Evolutionary conservation across 2,329 filamentous ascomycete species (phyloP), one percentile per base, ranked within the genome.

Genomic region (Paecilomyces sp.): DNA sequence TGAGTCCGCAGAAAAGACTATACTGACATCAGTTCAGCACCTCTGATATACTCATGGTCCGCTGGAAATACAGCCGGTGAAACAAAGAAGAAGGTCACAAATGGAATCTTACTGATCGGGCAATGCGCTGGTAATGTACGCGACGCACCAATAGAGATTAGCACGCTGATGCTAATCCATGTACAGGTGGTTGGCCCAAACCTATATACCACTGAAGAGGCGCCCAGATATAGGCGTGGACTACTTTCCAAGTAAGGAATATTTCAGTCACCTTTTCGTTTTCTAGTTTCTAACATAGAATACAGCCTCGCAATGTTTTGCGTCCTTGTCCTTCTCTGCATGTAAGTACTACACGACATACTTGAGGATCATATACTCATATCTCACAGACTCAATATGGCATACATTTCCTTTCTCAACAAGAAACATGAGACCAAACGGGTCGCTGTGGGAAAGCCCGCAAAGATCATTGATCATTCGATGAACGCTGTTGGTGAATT

Each of bases 11-110:
- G 59, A 57, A 12, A 7, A 53, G 54, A 58, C 50, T 41, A 41
- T n/a, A n/a, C 36, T 41, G 36, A 41, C 36, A 4, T 67, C 0
- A 60, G 68, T 8, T 76, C 33, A 81, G 80, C 85, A 2, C 85
- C 88, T 47, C 81, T 86, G 58, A 90, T 86, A 65, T 88, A 91
- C 67, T 88, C 85, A 63, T 90, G 87, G 70, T 91, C 88, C 18
- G 85, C 83, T 0, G 82, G 75, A 50, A 86, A 79, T 51, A 79
- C 87, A 0, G 87, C 83, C 0, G 87, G 87, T 1, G 86, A 89
- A 67, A 89, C 87, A 0, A 90, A 90, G 72, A 84, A 85, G 63
- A 89, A 88, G 67, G 81, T 83, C 9, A 87, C 83, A 0, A 88
- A 85, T 0, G 85, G 81, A 12, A 77, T 88, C 6, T 76, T 89